A percentile compares a stretch with the other conserved stretches of the same genome.
Conservation (phyloP, 805 yeast genomes). For the Cyberlindnera mrakii region DNA sequence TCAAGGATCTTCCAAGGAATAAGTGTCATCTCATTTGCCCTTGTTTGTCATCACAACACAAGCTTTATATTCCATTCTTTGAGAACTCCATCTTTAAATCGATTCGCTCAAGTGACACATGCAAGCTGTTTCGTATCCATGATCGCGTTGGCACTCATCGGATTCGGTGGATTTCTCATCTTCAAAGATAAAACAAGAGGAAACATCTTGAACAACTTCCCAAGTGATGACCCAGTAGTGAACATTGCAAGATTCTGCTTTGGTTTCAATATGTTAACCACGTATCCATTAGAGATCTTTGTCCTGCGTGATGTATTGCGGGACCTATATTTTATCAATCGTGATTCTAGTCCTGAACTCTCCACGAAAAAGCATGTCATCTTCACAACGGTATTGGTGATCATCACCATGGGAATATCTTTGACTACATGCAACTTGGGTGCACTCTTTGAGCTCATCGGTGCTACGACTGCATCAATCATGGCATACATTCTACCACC, state of each 20-base stretch:
- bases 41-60: conserved; percentile 94
- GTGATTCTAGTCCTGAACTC: conserved; percentile 34
- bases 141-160: conserved; percentile 72
- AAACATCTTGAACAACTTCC: conserved; percentile 82
- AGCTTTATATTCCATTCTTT: conserved; percentile 84
- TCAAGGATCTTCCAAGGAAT: conserved; percentile 78
- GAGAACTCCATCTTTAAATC: conserved; percentile 64
- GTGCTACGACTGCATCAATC: conserved; percentile 87
- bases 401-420: conserved; percentile 69
- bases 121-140: conserved; percentile 77
- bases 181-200: conserved; percentile 81
- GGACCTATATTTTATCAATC: conserved; percentile 43
- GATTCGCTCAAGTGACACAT: conserved; percentile 76
- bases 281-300: conserved; percentile 85
- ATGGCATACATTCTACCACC: conserved; percentile 94
- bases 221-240: conserved; percentile 63
- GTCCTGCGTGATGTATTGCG: conserved; percentile 84
- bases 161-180: conserved; percentile 67
- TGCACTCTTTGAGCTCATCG: conserved; percentile 81
- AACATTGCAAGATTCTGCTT: conserved; percentile 88
- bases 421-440: conserved; percentile 84
- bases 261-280: conserved; percentile 88
- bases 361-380: conserved; percentile 47
- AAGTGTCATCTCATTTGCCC: conserved; percentile 90
- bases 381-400: conserved; percentile 60